Evolutionary conservation across 371 early-diverging fungal genomes (phyloP).

Genomic region (Zopfochytrium polystomum): DNA sequence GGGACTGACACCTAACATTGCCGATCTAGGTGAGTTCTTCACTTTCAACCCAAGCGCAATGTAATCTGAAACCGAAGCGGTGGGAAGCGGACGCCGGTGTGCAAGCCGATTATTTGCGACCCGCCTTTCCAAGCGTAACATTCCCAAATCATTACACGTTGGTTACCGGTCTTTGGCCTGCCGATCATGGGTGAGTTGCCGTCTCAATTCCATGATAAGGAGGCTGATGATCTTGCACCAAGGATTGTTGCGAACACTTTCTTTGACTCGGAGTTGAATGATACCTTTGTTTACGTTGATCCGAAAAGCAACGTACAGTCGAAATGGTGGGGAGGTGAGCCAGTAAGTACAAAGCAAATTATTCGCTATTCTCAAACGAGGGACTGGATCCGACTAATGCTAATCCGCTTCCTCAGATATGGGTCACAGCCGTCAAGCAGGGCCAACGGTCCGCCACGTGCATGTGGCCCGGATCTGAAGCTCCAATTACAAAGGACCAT

Average conservation of each 20-base stretch:
- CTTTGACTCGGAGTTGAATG: conserved; percentile 70
- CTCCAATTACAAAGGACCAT: conserved; percentile 47
- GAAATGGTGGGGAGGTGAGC: conserved; percentile 85
- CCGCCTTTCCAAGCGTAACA: conserved; percentile 77
- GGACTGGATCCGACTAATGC: not conserved
- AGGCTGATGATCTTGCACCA: no score
- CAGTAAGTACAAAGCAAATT: conserved; percentile 50
- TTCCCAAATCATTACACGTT: conserved; percentile 95
- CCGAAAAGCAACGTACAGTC: conserved; percentile 35
- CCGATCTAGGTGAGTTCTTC: conserved; percentile 51
- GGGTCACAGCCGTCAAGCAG: conserved; percentile 77
- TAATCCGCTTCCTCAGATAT: conserved; percentile 57
- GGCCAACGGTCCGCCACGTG: conserved; percentile 61
- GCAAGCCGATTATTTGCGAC: conserved; percentile 64
- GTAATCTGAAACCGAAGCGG: not conserved
- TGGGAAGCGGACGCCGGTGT: conserved; percentile 30
- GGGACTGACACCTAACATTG: conserved; percentile 67
- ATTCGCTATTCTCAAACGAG: conserved; percentile 15
- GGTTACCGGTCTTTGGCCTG: conserved; percentile 88
- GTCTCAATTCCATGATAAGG: no score
- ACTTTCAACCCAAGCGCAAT: not conserved
- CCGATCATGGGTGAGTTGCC: conserved; percentile 91
- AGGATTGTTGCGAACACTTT: conserved; percentile 88
- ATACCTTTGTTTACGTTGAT: conserved; percentile 74
- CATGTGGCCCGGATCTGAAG: conserved; percentile 86